Base-by-base conservation (phyloP, 192 early-diverging fungal genomes). In the Radiomyces spectabilis region DNA sequence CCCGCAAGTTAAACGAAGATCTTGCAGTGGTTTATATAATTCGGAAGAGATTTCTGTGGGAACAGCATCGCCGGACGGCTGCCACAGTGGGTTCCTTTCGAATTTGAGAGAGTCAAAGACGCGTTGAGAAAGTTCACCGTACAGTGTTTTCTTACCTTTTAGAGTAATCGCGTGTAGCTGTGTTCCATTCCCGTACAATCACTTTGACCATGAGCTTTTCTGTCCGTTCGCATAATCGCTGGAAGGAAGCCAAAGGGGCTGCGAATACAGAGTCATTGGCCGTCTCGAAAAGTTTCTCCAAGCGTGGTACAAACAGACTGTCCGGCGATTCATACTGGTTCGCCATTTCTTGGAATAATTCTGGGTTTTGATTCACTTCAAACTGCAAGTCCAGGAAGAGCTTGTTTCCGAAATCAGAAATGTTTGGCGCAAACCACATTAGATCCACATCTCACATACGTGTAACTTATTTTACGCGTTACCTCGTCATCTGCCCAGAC, bases 401-500 rank as follows among this genome's bases (percentile, higher is more conserved):
- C 79, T 81, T 55, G 13, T 39, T 33, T 22, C 5, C 27, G 13
- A 13, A 12, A 21, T 34, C 21, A 29, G 35, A 47, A 3, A 34
- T 4, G 13, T 51, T n/a, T 5, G 30, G 24, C 10, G 12, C 13
- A 27, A 0, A 37, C 21, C 6, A 18, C n/a, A 9, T 22, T 40
- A 39, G 13, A 12, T 3, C 1, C 18, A 32, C 13, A 26, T 5
- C 34, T 37, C 4, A 5, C 26, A 29, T 37, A 9, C 18, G 2
- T 29, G 12, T 7, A 22, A 4, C 30, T 24, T 29, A n/a, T 29
- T 33, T 13, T 35, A 6, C 4, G 22, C 58, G 59, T 53, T 76
- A 81, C 79, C 34, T 68, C 60, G 51, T 81, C 74, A 48, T 81
- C 79, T 10, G 63, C 68, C 79, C 76, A 78, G 27, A 76, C 72